phyloP scores from a whole-genome alignment of 2,329 filamentous ascomycete genomes.

The Fusarium burgessii region DNA sequence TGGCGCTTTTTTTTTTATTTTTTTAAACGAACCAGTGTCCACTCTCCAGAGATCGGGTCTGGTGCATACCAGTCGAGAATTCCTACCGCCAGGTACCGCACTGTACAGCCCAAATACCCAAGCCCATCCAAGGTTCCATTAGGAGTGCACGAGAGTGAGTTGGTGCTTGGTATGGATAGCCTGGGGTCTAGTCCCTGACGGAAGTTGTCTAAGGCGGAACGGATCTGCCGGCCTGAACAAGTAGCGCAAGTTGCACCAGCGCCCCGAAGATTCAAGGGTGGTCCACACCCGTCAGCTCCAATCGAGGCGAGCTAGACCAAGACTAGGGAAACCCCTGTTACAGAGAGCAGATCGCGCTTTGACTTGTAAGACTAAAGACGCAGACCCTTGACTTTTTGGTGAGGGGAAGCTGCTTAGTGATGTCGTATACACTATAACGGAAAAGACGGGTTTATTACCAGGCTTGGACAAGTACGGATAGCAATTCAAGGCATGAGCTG shows the following conservation, averaged over 20 bases:
- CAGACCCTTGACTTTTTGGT: neutral
- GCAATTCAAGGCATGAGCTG: neutral
- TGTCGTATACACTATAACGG: neutral
- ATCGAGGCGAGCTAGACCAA: conserved; percentile 5
- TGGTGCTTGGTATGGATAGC: neutral
- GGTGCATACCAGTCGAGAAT: conserved; percentile 14
- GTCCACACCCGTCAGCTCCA: conserved; percentile 17
- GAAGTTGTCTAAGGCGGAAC: conserved; percentile 37
- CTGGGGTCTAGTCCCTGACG: conserved; percentile 13
- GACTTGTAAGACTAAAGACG: conserved; percentile 7
- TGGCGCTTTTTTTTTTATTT: conserved; percentile 30
- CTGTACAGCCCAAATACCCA: conserved; percentile 1
- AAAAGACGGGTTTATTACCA: conserved; percentile 8
- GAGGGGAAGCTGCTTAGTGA: neutral
- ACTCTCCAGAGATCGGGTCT: conserved; percentile 2
- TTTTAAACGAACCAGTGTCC: neutral
- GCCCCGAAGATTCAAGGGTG: conserved; percentile 26
- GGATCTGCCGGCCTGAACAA: conserved; percentile 39
- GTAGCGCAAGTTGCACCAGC: neutral
- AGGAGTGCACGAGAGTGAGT: too few species aligned
- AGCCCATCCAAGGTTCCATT: too few species aligned
- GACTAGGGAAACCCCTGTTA: conserved; percentile 1
- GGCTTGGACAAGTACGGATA: neutral
- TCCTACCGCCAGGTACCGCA: conserved; percentile 22
- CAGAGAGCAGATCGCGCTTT: conserved; percentile 29